Conservation (phyloP, 2,329 filamentous ascomycete species). For the Neopestalotiopsis sp. region DNA sequence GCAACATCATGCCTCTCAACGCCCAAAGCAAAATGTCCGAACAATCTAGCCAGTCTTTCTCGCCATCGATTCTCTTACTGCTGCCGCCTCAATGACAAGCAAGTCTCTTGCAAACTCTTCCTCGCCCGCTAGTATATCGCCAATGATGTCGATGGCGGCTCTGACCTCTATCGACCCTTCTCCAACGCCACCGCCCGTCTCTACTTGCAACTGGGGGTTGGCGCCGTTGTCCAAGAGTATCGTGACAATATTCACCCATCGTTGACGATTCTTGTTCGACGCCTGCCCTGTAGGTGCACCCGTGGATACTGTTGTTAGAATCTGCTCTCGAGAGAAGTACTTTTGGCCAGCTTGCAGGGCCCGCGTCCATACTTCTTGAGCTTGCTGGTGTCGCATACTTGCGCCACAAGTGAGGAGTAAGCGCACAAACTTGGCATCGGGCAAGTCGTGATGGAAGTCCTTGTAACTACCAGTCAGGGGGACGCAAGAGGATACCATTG, state of each 20-base stretch:
- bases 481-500: constrained; percentile 12
- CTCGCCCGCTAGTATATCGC: constrained; percentile 14
- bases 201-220: constrained; percentile 14
- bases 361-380: constrained; percentile 4
- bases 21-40: background rate
- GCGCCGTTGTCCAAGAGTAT: constrained; percentile 9
- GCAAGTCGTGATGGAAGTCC: constrained; percentile 17
- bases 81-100: constrained; percentile 13
- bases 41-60: background rate
- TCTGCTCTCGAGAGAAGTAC: constrained; percentile 5
- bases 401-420: constrained; percentile 8
- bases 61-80: background rate
- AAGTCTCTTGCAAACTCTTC: constrained; percentile 14
- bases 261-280: constrained; percentile 13
- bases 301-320: background rate
- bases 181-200: background rate
- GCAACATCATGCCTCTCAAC: background rate
- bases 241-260: constrained; percentile 13
- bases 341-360: background rate
- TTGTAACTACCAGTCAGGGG: constrained; percentile 16
- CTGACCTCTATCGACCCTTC: constrained; percentile 6
- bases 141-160: constrained; percentile 16
- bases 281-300: background rate
- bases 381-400: background rate
- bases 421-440: constrained; percentile 11